These are phyloP conservation scores for Tuber calosporum DNA, from an alignment of 495 filamentous ascomycete species.

Conservation along the genomic window DNA sequence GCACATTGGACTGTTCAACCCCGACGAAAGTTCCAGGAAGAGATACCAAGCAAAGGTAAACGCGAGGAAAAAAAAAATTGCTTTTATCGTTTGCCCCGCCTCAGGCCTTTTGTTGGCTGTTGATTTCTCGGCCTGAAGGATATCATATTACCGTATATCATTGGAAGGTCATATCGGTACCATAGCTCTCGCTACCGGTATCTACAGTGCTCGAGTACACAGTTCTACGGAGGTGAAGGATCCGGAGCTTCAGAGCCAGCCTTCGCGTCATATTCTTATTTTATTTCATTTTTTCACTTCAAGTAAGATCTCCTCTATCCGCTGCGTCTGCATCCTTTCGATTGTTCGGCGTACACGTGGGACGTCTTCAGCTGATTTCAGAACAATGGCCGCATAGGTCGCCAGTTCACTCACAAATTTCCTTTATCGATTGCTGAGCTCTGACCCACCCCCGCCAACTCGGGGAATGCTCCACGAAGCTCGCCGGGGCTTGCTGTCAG, in stretches of 20 bases:
- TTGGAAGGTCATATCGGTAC: neutral
- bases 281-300: neutral
- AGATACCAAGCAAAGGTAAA: neutral
- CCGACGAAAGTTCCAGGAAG: neutral
- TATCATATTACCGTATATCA: neutral
- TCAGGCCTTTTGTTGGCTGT: neutral
- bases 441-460: neutral
- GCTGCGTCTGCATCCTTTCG: constrained; percentile 1
- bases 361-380: neutral
- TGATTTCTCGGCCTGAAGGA: neutral
- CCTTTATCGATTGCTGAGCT: constrained; percentile 1
- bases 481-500: neutral
- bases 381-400: neutral
- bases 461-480: neutral
- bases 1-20: neutral
- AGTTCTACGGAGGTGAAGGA: neutral
- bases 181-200: neutral
- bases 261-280: neutral
- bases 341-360: constrained; percentile 4
- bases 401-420: neutral
- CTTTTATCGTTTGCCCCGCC: neutral
- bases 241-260: neutral
- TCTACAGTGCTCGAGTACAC: too few relatives aligned
- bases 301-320: constrained; percentile 1
- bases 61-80: neutral